Conservation (phyloP, 2,329 filamentous ascomycete species). For the Botrytis pseudocinerea region DNA sequence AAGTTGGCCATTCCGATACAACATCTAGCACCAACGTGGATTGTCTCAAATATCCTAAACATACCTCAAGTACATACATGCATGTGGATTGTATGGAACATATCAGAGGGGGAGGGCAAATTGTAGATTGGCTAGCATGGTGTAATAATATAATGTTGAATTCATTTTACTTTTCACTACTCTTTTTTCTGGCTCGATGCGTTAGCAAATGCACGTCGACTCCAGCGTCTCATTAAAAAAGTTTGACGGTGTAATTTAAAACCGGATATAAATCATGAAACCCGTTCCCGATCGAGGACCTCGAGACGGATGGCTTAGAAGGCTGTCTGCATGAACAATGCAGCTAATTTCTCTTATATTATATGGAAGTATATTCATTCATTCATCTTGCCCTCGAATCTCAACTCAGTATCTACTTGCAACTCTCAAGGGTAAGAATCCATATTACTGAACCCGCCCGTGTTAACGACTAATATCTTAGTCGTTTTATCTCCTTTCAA, state of each 20-base stretch:
- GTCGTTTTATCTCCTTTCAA: conserved; percentile 31
- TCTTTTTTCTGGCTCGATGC: not conserved
- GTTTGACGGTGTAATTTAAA: not conserved
- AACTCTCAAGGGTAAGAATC: conserved; percentile 29
- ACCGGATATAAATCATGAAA: not conserved
- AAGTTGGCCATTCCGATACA: not conserved
- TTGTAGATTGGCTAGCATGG: conserved; percentile 6
- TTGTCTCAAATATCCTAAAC: not conserved
- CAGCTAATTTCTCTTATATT: not conserved
- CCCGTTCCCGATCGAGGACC: not conserved
- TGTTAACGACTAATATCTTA: conserved; percentile 33
- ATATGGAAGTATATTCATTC: not conserved
- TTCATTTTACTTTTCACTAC: not conserved
- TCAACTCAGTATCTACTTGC: not conserved
- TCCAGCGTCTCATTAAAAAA: not conserved
- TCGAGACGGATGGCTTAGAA: not conserved
- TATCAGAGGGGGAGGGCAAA: not conserved
- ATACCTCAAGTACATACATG: not conserved
- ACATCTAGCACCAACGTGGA: not conserved
- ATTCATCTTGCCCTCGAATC: not conserved
- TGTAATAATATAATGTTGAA: not conserved
- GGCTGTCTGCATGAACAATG: not conserved
- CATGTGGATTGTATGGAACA: not conserved
- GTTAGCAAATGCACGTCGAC: not conserved
- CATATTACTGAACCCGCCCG: conserved; percentile 31